Evolutionary conservation across 352 stramenopile genomes (phyloP).

Genomic region (Phytophthora europaea): DNA sequence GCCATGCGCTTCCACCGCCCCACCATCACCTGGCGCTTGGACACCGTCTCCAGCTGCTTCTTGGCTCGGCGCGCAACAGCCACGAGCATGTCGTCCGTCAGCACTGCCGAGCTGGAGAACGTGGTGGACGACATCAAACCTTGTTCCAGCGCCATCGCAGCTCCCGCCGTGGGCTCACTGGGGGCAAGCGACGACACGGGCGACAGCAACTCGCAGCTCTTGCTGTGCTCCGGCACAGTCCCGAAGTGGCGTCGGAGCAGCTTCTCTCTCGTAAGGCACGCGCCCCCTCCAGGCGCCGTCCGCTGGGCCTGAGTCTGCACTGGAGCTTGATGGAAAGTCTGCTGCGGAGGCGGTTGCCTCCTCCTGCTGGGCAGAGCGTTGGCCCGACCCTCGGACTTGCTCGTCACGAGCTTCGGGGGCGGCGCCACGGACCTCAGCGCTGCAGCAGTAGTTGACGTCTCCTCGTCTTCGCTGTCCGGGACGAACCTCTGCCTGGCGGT

Average conservation of each 20-base stretch:
- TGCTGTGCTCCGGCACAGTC: conserved; percentile 11
- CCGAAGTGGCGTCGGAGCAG: conserved; percentile 15
- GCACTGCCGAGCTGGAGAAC: conserved; percentile 38
- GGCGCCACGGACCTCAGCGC: conserved; percentile 22
- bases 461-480: conserved; percentile 44
- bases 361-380: conserved; percentile 27
- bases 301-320: background rate
- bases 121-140: conserved; percentile 44
- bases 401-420: conserved; percentile 32
- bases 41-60: conserved; percentile 52
- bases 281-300: background rate
- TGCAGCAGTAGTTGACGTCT: conserved; percentile 7
- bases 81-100: conserved; percentile 49
- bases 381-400: conserved; percentile 29
- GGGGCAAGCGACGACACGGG: conserved; percentile 32
- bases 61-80: conserved; percentile 48
- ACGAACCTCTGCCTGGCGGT: conserved; percentile 42
- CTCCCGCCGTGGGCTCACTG: conserved; percentile 15
- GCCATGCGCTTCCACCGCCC: conserved; percentile 58
- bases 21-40: conserved; percentile 55
- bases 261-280: conserved; percentile 14
- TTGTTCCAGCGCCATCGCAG: conserved; percentile 36
- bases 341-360: conserved; percentile 19
- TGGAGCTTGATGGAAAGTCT: conserved; percentile 13
- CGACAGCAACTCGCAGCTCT: conserved; percentile 21